Conservation (phyloP, 2,329 filamentous ascomycete genomes). For the Sordariomycetes sp. region DNA sequence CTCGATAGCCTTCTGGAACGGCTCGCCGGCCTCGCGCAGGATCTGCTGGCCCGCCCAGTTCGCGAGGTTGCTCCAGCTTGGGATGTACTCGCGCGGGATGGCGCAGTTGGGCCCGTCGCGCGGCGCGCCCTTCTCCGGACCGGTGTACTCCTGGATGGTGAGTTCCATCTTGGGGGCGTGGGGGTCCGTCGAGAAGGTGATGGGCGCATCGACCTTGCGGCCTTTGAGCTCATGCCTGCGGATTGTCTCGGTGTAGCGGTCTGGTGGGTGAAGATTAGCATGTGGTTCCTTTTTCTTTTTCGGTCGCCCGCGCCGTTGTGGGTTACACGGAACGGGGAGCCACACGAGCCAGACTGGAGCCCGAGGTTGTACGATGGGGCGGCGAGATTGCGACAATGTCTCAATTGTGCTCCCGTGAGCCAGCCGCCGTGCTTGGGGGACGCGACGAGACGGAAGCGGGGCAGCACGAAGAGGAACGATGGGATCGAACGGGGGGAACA, state of each 20-base stretch:
- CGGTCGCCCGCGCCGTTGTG: neutral
- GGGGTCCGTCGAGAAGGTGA: slow-evolving; percentile 1
- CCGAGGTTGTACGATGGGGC: neutral
- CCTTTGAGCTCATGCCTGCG: slow-evolving; percentile 3
- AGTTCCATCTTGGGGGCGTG: slow-evolving; percentile 3
- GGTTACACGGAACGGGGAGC: neutral
- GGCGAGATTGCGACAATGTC: neutral
- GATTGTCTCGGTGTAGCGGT: neutral
- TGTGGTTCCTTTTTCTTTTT: neutral
- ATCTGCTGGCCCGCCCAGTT: slow-evolving; percentile 24
- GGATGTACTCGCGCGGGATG: slow-evolving; percentile 20
- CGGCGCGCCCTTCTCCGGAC: neutral
- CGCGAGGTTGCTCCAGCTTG: slow-evolving; percentile 19
- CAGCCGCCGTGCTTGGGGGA: neutral
- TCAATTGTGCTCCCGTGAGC: neutral
- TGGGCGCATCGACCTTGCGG: neutral
- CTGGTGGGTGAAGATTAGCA: neutral
- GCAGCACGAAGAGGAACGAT: neutral
- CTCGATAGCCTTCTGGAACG: slow-evolving; percentile 18
- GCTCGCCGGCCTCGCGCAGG: slow-evolving; percentile 15
- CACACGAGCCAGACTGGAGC: neutral
- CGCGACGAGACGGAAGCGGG: neutral
- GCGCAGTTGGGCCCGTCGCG: slow-evolving; percentile 2
- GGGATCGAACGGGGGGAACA: neutral
- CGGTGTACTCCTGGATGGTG: slow-evolving; percentile 1